These are phyloP conservation scores for Copromyces sp. DNA, from an alignment of 495 filamentous ascomycete species.

Conservation along the genomic window DNA sequence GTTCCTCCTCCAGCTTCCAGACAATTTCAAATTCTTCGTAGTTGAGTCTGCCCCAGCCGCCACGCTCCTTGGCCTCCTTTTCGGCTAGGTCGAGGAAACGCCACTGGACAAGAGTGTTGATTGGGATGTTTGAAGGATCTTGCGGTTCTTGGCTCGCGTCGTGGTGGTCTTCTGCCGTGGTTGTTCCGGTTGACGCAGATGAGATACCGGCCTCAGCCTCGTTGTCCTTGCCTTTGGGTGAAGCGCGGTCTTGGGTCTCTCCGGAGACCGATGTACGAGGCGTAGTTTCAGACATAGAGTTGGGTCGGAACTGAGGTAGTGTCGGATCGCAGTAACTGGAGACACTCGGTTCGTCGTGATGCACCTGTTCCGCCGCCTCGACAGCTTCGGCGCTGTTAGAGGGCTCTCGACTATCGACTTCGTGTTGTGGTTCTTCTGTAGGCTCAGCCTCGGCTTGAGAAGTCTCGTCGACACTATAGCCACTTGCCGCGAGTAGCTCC, in stretches of 20 bases:
- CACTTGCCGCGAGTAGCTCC: slow-evolving; percentile 40
- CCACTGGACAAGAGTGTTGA: slow-evolving; percentile 34
- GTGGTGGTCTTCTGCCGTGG: background rate
- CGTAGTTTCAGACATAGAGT: slow-evolving; percentile 10
- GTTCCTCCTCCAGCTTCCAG: slow-evolving; percentile 52
- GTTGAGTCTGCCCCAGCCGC: slow-evolving; percentile 60
- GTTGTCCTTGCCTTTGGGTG: slow-evolving; percentile 5
- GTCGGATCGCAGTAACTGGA: slow-evolving; percentile 48
- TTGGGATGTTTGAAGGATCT: slow-evolving; percentile 9
- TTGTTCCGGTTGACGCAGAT: background rate
- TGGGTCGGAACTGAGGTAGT: slow-evolving; percentile 53
- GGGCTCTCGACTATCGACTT: slow-evolving; percentile 1
- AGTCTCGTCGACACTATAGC: slow-evolving; percentile 32
- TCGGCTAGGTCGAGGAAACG: slow-evolving; percentile 52
- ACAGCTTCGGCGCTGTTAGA: slow-evolving; percentile 1
- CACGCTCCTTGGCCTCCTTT: slow-evolving; percentile 54
- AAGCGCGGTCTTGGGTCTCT: background rate
- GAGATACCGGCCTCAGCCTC: background rate
- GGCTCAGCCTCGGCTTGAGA: background rate
- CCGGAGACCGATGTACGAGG: slow-evolving; percentile 5
- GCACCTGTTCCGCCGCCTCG: slow-evolving; percentile 9
- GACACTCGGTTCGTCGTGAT: background rate
- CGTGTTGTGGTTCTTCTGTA: slow-evolving; percentile 1
- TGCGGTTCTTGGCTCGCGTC: background rate
- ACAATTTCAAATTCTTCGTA: slow-evolving; percentile 64